Base-by-base conservation (phyloP, 2,329 filamentous ascomycete genomes). In the Colletotrichum cuscutae region DNA sequence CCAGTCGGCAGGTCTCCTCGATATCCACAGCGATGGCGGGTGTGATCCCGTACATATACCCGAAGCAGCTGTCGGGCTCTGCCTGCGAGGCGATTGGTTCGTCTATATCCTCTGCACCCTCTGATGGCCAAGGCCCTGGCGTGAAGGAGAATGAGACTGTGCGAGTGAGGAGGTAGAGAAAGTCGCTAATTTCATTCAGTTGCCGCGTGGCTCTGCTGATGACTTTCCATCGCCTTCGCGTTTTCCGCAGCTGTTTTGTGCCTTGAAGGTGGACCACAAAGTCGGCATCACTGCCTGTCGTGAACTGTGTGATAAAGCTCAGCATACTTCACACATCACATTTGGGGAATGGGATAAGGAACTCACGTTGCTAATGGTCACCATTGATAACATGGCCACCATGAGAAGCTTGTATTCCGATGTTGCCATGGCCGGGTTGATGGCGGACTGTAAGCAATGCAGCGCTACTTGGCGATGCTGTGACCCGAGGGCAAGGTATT, bases 151-250 rank as follows among this genome's bases (percentile, higher is more conserved):
- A 68, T 5, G 58, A 52, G 19, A 68, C 46, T 4, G 65, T 68
- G 4, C 65, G 65, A 22, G 58, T 58, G 19, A 68, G 26, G 4
- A 68, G 24, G 32, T 28, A 32, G 4, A 68, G 49, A 2, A 68
- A 68, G 26, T 68, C 65, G 8, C 65, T 68, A 42, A 68, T 68
- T 5, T 68, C 65, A 9, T 68, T 63, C 1, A 68, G 58, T 19
- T 68, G 65, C 15, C 37, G 65, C 3, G 58, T 68, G 12, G 42
- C 57, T 32, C 32, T 24, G 24, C 57, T 54, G 4, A 56, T 46
- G 4, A 54, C 28, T 15, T 24, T 42, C 65, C 65, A 68, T 30
- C 30, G 30, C 5, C 49, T 19, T 3, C 65, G 65, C 1, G 30
- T 58, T 22, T 68, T 68, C 1, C 49, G 60, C 1, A 68, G 49